Evolutionary conservation across 2,329 filamentous ascomycete species (phyloP).

Genomic region (Talaromyces sp.): DNA sequence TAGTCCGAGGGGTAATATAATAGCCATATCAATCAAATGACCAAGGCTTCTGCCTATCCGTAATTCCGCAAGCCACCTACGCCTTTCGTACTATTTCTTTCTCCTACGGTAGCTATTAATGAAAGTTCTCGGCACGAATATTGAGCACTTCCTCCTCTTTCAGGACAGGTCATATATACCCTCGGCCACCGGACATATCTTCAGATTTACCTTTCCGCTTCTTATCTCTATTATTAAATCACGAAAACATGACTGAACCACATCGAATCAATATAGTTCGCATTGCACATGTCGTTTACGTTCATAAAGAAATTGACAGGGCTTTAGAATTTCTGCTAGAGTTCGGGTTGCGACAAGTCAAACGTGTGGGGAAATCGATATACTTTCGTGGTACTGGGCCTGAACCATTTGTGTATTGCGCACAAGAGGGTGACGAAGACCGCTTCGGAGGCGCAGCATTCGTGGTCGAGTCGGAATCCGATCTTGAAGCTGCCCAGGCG

Average conservation of each 20-base stretch:
- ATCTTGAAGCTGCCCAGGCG: conserved; percentile 11
- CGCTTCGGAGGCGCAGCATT: conserved; percentile 14
- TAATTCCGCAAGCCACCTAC: too few relatives aligned
- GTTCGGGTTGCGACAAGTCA: conserved; percentile 14
- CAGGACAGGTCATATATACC: too few relatives aligned
- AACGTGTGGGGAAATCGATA: conserved; percentile 10
- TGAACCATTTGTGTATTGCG: conserved; percentile 17
- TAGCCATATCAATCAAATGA: too few relatives aligned
- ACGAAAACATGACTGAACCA: too few relatives aligned
- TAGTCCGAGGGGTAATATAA: not conserved
- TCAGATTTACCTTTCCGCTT: too few relatives aligned
- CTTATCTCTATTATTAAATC: too few relatives aligned
- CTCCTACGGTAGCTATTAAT: too few relatives aligned
- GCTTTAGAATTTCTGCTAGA: conserved; percentile 16
- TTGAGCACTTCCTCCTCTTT: too few relatives aligned
- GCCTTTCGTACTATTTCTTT: too few relatives aligned
- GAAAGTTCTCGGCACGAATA: too few relatives aligned
- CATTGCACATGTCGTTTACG: conserved; percentile 17
- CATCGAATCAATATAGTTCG: conserved; percentile 8
- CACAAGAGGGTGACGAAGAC: conserved; percentile 8
- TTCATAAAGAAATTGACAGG: conserved; percentile 16
- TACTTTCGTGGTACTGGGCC: conserved; percentile 16
- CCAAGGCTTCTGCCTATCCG: too few relatives aligned
- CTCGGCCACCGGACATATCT: too few relatives aligned
- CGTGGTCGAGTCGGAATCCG: conserved; percentile 11